Base-by-base conservation (phyloP, 2,329 filamentous ascomycete species). In the Fusarium subtropicale region DNA sequence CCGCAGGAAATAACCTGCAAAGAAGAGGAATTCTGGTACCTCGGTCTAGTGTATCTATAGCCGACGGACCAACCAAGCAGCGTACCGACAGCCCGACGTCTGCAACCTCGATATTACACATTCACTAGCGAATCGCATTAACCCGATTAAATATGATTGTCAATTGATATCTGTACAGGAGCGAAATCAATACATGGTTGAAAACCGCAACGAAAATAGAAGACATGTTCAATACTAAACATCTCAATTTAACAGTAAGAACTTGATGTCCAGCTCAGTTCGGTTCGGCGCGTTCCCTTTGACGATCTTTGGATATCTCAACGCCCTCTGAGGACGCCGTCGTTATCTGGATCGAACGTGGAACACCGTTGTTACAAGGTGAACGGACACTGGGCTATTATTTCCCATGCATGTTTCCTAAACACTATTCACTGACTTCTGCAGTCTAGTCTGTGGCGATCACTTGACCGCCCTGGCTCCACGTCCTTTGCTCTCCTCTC, bases 231-330 rank as follows among this genome's bases (percentile, higher is more conserved):
- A 53, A 20, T n/a, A 8, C 33, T 28, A 18, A 12, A 12, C 6
- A 60, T 61, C 41, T 65, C 46, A 55, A 11, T 16, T 20, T 22
- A 24, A 16, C 34, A 42, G 39, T 42, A 13, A 10, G 44, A 56
- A 55, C 26, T 15, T 47, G 36, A 66, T 45, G 34, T 60, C 51
- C 51, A 47, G 38, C 26, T 56, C 36, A 64, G 52, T 42, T 68
- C 69, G 69, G 69, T 59, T 65, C 68, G 69, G 56, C 59, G 47
- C 63, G 63, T 46, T 46, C 53, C 46, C 26, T 61, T 51, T 26
- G 28, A 15, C 45, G 44, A 66, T 66, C 48, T 18, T 66, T 28
- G 28, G 44, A 51, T 50, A 63, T 54, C 24, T 60, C 54, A 38
- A 69, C 42, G 33, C 58, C 66, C 50, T 33, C 61, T 36, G 15